Evolutionary conservation across 352 stramenopile species (phyloP).

Genomic region (Globisporangium megalacanthum): DNA sequence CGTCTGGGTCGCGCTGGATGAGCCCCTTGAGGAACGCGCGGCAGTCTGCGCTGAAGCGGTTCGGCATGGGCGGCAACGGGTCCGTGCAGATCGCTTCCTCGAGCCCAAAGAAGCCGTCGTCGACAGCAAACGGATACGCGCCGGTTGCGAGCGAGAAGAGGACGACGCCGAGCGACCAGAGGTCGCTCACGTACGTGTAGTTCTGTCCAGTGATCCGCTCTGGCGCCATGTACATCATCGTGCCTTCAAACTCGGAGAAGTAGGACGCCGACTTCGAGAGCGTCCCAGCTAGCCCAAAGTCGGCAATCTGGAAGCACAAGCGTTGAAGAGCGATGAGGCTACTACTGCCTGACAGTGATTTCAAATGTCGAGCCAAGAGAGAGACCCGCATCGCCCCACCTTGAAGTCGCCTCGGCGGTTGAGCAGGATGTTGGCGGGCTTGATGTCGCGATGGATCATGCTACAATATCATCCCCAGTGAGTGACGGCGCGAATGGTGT

Average conservation of each 20-base stretch:
- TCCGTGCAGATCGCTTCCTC: constrained; percentile 82
- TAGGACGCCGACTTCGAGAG: constrained; percentile 73
- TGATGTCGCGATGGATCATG: constrained; percentile 89
- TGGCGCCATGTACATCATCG: constrained; percentile 94
- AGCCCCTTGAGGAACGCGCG: constrained; percentile 93
- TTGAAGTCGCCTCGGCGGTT: constrained; percentile 83
- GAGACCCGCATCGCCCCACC: constrained; percentile 19
- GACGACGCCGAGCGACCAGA: constrained; percentile 75
- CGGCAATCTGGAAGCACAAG: constrained; percentile 35
- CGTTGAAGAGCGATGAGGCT: background rate
- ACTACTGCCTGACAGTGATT: background rate
- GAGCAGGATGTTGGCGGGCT: constrained; percentile 87
- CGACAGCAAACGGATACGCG: constrained; percentile 61
- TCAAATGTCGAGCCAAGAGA: background rate
- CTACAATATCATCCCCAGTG: constrained; percentile 12
- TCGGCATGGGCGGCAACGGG: constrained; percentile 61
- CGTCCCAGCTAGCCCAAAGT: constrained; percentile 77
- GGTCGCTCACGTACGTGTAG: constrained; percentile 81
- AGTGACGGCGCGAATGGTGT: background rate
- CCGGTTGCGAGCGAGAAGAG: constrained; percentile 66
- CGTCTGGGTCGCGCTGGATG: constrained; percentile 82
- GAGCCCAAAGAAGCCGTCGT: constrained; percentile 79
- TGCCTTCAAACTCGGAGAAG: constrained; percentile 87
- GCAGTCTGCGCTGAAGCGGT: constrained; percentile 78
- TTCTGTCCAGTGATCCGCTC: constrained; percentile 86